A percentile compares a stretch with the other conserved stretches of the same genome.
Conservation (phyloP, 2,329 filamentous ascomycete genomes). For the Sporothrix pallida region DNA sequence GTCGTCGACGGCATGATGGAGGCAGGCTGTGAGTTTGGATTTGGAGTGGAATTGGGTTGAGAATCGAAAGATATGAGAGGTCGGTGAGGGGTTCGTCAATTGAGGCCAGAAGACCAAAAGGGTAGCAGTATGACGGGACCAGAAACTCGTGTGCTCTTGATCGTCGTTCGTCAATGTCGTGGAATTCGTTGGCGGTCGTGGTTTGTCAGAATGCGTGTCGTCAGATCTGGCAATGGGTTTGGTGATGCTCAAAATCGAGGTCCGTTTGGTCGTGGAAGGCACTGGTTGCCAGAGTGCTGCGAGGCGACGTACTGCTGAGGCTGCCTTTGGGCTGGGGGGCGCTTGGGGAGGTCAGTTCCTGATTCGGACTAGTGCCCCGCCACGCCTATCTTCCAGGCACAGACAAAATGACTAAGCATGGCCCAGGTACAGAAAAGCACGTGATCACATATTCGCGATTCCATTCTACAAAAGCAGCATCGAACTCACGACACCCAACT, state of each 20-base stretch:
- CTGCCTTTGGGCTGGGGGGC: constrained; percentile 37
- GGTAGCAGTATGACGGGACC: background rate
- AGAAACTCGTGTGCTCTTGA: constrained; percentile 7
- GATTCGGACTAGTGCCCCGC: constrained; percentile 33
- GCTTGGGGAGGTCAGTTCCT: constrained; percentile 36
- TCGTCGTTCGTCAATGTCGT: background rate
- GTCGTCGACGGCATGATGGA: constrained; percentile 88
- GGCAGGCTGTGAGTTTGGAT: constrained; percentile 33
- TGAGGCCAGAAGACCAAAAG: constrained; percentile 8
- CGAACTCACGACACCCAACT: background rate
- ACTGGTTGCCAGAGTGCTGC: constrained; percentile 27
- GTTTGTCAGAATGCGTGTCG: background rate
- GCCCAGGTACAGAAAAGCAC: background rate
- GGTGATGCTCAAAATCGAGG: constrained; percentile 18
- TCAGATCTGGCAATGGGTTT: background rate
- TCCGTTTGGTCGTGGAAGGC: constrained; percentile 26
- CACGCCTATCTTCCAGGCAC: background rate
- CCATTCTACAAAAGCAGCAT: background rate
- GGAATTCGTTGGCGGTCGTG: constrained; percentile 1
- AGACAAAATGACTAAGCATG: background rate
- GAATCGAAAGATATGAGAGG: background rate
- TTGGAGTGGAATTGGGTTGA: background rate
- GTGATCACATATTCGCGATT: background rate
- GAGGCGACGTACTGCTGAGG: constrained; percentile 38
- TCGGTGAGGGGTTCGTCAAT: background rate